Evolutionary conservation across 164 flowering plant species (phyloP).

Genomic region (Annona squamosa): DNA sequence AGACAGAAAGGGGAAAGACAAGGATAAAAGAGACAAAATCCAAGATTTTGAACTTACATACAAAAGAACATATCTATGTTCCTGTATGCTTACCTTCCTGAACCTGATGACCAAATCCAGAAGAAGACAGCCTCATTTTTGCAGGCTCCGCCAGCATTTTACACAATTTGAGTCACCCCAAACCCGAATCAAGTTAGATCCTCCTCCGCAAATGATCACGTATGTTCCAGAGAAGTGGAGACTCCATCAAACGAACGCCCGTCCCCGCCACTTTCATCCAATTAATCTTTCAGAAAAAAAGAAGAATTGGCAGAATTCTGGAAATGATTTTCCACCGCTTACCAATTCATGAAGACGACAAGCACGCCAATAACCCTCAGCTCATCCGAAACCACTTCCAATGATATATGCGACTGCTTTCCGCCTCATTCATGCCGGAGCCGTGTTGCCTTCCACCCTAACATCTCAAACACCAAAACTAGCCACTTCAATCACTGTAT

Average conservation of each 20-base stretch:
- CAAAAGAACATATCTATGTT: background rate
- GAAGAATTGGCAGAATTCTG: too few species aligned
- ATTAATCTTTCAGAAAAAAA: background rate
- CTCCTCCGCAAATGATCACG: slow-evolving; percentile 10
- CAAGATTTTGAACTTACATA: background rate
- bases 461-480: slow-evolving; percentile 6
- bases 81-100: slow-evolving; percentile 50
- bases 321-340: background rate
- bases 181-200: slow-evolving; percentile 5
- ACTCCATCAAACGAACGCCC: background rate
- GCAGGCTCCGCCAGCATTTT: slow-evolving; percentile 8
- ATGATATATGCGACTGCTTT: slow-evolving; percentile 1
- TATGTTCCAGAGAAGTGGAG: background rate
- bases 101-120: slow-evolving; percentile 50
- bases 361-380: background rate
- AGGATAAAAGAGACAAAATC: too few species aligned
- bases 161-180: background rate
- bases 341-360: background rate
- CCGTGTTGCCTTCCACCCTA: slow-evolving; percentile 18
- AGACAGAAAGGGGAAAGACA: background rate
- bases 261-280: slow-evolving; percentile 11
- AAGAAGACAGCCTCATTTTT: slow-evolving; percentile 59
- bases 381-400: slow-evolving; percentile 24
- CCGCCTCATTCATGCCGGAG: slow-evolving; percentile 7
- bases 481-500: background rate